Base-by-base conservation (phyloP, 2,329 filamentous ascomycete genomes). In the Neurospora crassa region DNA sequence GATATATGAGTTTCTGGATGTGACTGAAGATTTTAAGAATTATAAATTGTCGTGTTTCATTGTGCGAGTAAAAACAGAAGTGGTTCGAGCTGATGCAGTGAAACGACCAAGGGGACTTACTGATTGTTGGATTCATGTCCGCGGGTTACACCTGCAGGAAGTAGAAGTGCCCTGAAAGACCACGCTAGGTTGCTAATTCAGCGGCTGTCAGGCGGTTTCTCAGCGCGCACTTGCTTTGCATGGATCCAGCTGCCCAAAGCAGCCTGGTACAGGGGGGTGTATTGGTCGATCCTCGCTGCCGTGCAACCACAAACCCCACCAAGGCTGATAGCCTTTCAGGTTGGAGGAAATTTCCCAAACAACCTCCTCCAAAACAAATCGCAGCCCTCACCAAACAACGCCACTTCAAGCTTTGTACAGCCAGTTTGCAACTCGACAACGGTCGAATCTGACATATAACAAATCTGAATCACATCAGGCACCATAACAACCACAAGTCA, bases 331-430 rank as follows among this genome's bases (percentile, higher is more conserved):
- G 37, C 41, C 53, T 63, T 63, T 8, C 29, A 37, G 5, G 40
- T 20, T 40, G 34, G 47, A 69, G 68, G 71, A 72, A 72, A 71
- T 71, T 72, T 72, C 71, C 63, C 14, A 68, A 20, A 43, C 40
- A 40, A 40, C 24, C 29, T 34, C 24, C 40, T 41, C 40, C 69
- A 67, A 41, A 47, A 34, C 41, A 43, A 45, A 41, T 47, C 37
- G 3, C 40, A 40, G 37, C 67, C 37, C 45, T 59, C 11, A 71
- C 20, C 40, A 42, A 42, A 68, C n/a, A 68, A 14, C 18, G 42
- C 43, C 67, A 68, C 29, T 40, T 43, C 40, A 14, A 6, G 20
- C 11, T 34, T n/a, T 12, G 47, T 7, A 24, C 47, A 40, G 68
- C 68, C 53, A 18, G 5, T 63, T 63, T 42, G 5, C 45, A 20